Conservation (phyloP, 139 green algal species). For the Chlorella vulgaris region DNA sequence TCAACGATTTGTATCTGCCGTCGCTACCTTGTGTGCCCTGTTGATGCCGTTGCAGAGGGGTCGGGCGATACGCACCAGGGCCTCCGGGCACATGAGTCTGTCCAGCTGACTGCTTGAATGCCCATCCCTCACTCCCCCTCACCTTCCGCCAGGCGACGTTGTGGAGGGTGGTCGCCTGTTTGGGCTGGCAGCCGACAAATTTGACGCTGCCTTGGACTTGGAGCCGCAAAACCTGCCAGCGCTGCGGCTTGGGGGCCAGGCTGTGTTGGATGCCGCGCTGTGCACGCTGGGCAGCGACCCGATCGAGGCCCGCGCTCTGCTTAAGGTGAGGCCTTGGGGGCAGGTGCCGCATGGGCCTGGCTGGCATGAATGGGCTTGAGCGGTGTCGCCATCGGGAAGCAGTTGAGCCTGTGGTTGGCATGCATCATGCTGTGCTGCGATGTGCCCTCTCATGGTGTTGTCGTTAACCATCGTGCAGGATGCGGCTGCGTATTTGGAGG, state of each 20-base stretch:
- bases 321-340: conserved; percentile 8
- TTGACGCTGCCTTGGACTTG: conserved; percentile 42
- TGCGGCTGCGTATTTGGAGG: background rate
- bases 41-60: too few relatives aligned
- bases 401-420: too few relatives aligned
- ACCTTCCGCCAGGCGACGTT: background rate
- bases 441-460: too few relatives aligned
- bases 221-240: conserved; percentile 20
- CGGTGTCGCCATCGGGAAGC: too few relatives aligned
- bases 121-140: too few relatives aligned
- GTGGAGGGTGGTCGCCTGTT: conserved; percentile 35
- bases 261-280: conserved; percentile 25
- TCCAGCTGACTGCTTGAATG: too few relatives aligned
- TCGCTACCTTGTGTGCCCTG: background rate
- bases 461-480: conserved; percentile 11
- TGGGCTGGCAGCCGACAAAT: conserved; percentile 45
- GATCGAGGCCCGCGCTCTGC: background rate
- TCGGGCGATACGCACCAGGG: too few relatives aligned
- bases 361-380: too few relatives aligned
- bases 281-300: background rate
- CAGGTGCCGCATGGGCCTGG: too few relatives aligned
- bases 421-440: too few relatives aligned
- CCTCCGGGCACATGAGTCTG: too few relatives aligned
- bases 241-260: conserved; percentile 21
- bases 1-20: too few relatives aligned